Conservation (phyloP, 148 eudicot genomes). For the Camellia japonica region DNA sequence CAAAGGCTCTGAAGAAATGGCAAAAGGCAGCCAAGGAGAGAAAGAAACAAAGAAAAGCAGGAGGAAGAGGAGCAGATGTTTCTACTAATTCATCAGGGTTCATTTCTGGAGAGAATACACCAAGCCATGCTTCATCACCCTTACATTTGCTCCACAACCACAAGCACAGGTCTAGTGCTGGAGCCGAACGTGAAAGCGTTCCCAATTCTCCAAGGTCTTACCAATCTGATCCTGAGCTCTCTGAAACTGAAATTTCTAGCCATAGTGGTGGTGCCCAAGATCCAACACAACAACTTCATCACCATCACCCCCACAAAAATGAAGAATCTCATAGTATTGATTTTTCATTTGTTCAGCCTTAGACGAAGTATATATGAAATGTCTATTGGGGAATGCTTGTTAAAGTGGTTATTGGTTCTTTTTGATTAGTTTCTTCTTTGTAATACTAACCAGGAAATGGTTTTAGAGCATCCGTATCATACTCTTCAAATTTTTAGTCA, state of each 20-base stretch:
- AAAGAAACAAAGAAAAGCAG: conserved; percentile 22
- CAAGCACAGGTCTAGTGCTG: conserved; percentile 6
- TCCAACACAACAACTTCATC: background rate
- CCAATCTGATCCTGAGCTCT: conserved; percentile 14
- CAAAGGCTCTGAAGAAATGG: conserved; percentile 42
- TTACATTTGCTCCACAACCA: conserved; percentile 30
- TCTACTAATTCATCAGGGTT: background rate
- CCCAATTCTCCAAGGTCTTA: conserved; percentile 16
- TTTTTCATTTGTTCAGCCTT: conserved; percentile 23
- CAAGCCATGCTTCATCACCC: conserved; percentile 31
- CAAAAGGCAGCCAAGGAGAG: conserved; percentile 32
- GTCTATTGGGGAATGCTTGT: background rate
- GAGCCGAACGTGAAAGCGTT: conserved; percentile 21
- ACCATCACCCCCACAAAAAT: background rate
- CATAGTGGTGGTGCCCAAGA: conserved; percentile 1
- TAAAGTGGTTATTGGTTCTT: too few species aligned
- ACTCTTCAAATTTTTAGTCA: too few species aligned
- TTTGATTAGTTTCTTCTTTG: too few species aligned
- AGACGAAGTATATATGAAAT: background rate
- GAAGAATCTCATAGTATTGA: conserved; percentile 18
- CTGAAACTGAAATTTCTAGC: conserved; percentile 14
- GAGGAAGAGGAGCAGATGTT: background rate
- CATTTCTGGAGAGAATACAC: conserved; percentile 17
- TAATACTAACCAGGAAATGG: too few species aligned
- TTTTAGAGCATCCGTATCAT: too few species aligned